Percentiles rank a stretch among this genome's conserved stretches.
Evolutionary conservation across 1,284 basidiomycete species (phyloP).

Genomic region (Mixia osmundae): DNA sequence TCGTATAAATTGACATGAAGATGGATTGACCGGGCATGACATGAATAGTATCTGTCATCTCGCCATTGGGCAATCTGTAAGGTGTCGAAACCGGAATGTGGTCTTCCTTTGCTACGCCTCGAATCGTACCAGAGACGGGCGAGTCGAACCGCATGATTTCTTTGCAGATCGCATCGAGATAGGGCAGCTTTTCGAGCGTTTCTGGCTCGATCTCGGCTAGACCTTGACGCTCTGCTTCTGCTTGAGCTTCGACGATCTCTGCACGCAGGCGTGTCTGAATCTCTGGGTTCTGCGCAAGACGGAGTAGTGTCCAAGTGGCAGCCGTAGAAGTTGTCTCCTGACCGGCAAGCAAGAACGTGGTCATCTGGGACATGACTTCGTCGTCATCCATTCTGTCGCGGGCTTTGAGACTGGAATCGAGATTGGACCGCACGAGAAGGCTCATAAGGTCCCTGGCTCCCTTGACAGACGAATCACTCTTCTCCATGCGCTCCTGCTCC

Average conservation of each 20-base stretch:
- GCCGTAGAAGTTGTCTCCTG: constrained; percentile 37
- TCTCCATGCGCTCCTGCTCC: too few relatives aligned
- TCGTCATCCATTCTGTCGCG: too few relatives aligned
- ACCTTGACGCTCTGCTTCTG: neutral
- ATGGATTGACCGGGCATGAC: constrained; percentile 36
- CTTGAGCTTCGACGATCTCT: constrained; percentile 24
- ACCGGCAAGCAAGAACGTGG: constrained; percentile 1
- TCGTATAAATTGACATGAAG: constrained; percentile 35
- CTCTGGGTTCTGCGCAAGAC: constrained; percentile 32
- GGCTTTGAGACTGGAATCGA: too few relatives aligned
- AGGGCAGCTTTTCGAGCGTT: constrained; percentile 14
- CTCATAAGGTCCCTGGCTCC: too few relatives aligned
- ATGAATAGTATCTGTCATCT: constrained; percentile 21
- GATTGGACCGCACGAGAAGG: too few relatives aligned
- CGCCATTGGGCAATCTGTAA: constrained; percentile 24
- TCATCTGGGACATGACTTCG: too few relatives aligned
- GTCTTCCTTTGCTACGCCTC: constrained; percentile 38
- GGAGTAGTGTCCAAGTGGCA: constrained; percentile 46
- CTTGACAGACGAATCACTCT: too few relatives aligned
- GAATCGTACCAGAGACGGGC: constrained; percentile 1
- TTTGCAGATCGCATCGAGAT: constrained; percentile 34
- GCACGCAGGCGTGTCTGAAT: constrained; percentile 35
- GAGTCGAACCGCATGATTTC: neutral
- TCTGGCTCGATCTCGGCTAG: neutral
- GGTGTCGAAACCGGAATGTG: constrained; percentile 45